A percentile compares a stretch with the other conserved stretches of the same genome.
Conservation (phyloP, 345 rosid species). For the Mercurialis annua region DNA sequence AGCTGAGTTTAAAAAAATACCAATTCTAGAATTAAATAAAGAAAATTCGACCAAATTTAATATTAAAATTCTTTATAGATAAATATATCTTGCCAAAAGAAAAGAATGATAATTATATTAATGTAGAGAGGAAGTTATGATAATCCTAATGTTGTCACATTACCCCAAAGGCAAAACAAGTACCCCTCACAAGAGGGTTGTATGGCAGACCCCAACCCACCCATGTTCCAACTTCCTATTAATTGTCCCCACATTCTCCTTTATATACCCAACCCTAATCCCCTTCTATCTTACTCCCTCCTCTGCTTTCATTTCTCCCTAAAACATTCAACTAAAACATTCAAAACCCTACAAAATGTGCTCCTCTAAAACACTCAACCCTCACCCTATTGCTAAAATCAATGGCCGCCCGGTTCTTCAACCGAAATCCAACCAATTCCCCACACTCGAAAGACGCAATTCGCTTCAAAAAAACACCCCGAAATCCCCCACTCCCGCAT, state of each 20-base stretch:
- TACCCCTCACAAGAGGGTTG: slow-evolving; percentile 22
- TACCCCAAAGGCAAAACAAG: slow-evolving; percentile 10
- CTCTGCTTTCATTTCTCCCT: background rate
- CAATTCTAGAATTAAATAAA: no score
- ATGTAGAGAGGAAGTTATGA: slow-evolving; percentile 17
- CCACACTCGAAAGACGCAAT: slow-evolving; percentile 36
- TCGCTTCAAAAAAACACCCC: slow-evolving; percentile 43
- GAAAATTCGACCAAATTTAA: no score
- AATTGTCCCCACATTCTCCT: slow-evolving; percentile 24
- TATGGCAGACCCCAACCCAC: slow-evolving; percentile 35
- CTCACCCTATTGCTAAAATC: slow-evolving; percentile 29
- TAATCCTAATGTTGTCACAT: slow-evolving; percentile 2
- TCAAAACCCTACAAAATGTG: slow-evolving; percentile 39
- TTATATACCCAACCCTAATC: slow-evolving; percentile 24
- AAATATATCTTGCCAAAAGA: no score
- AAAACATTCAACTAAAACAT: no score
- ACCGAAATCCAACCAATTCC: slow-evolving; percentile 60
- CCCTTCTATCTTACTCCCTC: slow-evolving; percentile 1
- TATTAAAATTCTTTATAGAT: no score
- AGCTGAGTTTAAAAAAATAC: no score
- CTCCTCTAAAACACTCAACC: slow-evolving; percentile 39
- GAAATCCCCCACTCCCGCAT: slow-evolving; percentile 28
- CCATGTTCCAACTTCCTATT: slow-evolving; percentile 33
- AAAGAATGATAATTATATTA: background rate
- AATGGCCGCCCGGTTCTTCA: slow-evolving; percentile 66